These are phyloP conservation scores for Aspergillus hancockii DNA, from an alignment of 495 filamentous ascomycete genomes.

Conservation along the genomic window DNA sequence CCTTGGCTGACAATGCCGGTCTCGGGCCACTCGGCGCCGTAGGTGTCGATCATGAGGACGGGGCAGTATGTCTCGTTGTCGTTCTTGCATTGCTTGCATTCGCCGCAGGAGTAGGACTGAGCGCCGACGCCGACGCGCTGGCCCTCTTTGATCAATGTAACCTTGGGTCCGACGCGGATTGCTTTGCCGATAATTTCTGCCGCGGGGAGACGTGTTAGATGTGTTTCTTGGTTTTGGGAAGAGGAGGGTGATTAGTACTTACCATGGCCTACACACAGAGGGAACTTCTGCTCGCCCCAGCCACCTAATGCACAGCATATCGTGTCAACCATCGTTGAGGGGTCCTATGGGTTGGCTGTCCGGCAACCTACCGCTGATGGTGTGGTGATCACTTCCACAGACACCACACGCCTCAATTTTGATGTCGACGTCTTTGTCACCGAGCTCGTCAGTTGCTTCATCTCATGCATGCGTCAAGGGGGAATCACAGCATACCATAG, in stretches of 20 bases:
- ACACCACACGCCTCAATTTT: constrained; percentile 75
- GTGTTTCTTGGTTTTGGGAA: constrained; percentile 1
- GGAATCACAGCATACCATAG: constrained; percentile 38
- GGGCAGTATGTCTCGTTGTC: constrained; percentile 83
- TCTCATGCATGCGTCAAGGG: neutral
- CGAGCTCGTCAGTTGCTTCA: constrained; percentile 7
- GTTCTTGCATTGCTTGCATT: constrained; percentile 66
- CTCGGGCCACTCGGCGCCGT: constrained; percentile 65
- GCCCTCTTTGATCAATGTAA: constrained; percentile 66
- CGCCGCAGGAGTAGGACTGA: constrained; percentile 71
- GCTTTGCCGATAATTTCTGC: constrained; percentile 70
- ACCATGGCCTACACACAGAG: constrained; percentile 71
- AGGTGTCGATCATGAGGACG: constrained; percentile 60
- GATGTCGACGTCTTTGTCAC: constrained; percentile 63
- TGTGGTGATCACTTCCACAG: constrained; percentile 79
- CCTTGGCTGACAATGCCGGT: constrained; percentile 62
- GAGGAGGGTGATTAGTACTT: constrained; percentile 12
- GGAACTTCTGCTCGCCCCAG: constrained; percentile 70
- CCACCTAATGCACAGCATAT: constrained; percentile 44
- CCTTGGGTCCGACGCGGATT: constrained; percentile 68
- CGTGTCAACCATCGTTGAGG: constrained; percentile 11
- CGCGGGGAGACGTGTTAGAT: neutral
- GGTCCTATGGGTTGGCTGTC: neutral
- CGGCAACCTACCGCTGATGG: constrained; percentile 53
- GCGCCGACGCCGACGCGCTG: constrained; percentile 81